Conservation (phyloP, 768 basidiomycete species). For the Termitomyces heimii region DNA sequence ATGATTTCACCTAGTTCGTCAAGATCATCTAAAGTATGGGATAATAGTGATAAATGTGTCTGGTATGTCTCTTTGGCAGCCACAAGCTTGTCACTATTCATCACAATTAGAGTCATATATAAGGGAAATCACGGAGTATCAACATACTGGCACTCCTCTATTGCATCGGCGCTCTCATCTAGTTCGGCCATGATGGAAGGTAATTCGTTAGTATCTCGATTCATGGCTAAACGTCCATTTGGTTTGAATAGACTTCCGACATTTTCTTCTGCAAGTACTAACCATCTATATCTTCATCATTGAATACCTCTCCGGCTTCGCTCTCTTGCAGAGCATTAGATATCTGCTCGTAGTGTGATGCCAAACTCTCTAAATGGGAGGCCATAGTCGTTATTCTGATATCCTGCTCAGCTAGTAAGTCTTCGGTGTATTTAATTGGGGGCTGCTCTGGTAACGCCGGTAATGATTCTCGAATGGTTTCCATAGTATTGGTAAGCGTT, state of each 20-base stretch:
- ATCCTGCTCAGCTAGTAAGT: conserved; percentile 51
- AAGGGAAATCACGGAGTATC: background rate
- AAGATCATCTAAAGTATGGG: conserved; percentile 51
- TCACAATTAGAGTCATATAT: background rate
- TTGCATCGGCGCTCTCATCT: conserved; percentile 47
- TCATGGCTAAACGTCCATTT: conserved; percentile 50
- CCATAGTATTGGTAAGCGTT: conserved; percentile 49
- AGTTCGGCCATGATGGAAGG: conserved; percentile 70
- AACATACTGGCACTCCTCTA: conserved; percentile 55
- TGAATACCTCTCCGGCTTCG: conserved; percentile 62
- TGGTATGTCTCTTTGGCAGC: conserved; percentile 36
- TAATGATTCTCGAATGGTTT: conserved; percentile 47
- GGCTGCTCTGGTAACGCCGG: conserved; percentile 23
- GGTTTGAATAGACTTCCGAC: background rate
- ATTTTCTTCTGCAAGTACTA: background rate
- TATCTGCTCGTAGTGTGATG: conserved; percentile 77
- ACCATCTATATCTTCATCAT: conserved; percentile 69
- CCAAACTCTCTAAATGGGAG: conserved; percentile 60
- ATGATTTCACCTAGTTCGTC: conserved; percentile 79
- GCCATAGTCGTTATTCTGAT: conserved; percentile 63
- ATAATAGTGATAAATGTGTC: conserved; percentile 44
- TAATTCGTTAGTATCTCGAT: conserved; percentile 74
- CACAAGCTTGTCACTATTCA: conserved; percentile 43
- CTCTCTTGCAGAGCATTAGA: conserved; percentile 56
- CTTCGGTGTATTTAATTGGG: conserved; percentile 31